Evolutionary conservation across 2,329 filamentous ascomycete genomes (phyloP), one percentile per base, ranked within the genome.

Genomic region (Gaeumannomyces tritici): DNA sequence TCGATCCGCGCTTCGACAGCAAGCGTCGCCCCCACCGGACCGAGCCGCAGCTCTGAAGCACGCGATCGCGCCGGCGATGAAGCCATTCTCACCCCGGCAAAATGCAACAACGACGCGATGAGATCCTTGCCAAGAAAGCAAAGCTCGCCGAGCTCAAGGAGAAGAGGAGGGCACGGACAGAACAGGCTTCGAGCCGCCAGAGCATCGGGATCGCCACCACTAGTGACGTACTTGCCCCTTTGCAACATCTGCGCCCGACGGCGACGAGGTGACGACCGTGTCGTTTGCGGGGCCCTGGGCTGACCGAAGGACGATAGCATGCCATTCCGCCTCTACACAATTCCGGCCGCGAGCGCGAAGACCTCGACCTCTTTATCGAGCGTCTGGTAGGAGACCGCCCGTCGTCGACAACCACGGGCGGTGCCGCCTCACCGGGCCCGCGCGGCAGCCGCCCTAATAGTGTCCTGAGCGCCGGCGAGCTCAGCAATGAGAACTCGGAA

Each of bases 111-210:
- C 89, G 93, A 70, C 89, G 91, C 80, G 92, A 96, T 80, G 95
- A 99, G 80, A 96, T 99, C 69, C 81, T 95, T 70, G 93, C 92
- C 69, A 99, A 99, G 80, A 93, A 91, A 81, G 93, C 93, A 66
- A 97, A 95, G 81, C 91, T 99, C 70, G 93, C 91, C 60, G 95
- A 98, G 82, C 84, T 99, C 67, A 97, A 96, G 79, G 88, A 87
- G 65, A 60, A 60, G 58, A 60, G 58, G 58, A 60, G 47, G 33
- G 58, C 58, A 47, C 58, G 58, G 21, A 60, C 42, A 9, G 58
- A 60, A n/a, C 58, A 60, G 35, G 35, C 33, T 13, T 60, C 58
- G 12, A 51, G 42, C 42, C 42, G 42, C 21, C 21, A n/a, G 42
- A 51, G 42, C 42, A 51, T 51, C 42, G 42, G 42, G 18, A 51